Conservation (phyloP, 2,329 filamentous ascomycete genomes). For the Seiridium cupressi region DNA sequence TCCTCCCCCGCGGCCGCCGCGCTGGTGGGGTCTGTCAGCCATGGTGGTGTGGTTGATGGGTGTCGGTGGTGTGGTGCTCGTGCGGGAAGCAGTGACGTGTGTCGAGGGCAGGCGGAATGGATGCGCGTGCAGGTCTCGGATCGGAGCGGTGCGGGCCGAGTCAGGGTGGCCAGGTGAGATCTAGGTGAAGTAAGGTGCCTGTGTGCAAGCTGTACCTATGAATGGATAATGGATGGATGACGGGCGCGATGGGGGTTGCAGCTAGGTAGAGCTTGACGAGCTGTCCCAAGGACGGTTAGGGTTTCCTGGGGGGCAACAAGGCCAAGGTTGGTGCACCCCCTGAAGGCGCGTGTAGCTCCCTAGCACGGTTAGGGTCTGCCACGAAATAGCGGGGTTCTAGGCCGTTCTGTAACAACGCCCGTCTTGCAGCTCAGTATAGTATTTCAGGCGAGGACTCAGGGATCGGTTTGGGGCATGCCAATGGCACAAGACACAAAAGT, state of each 20-base stretch:
- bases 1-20: slow-evolving; percentile 45
- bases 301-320: too few species aligned
- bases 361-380: too few species aligned
- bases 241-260: too few species aligned
- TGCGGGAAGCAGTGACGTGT: background rate
- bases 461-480: too few species aligned
- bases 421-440: background rate
- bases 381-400: background rate
- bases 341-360: too few species aligned
- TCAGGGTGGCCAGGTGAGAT: background rate
- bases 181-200: too few species aligned
- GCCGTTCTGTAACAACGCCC: background rate
- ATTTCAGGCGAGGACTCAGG: background rate
- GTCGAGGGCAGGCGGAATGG: background rate
- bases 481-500: too few species aligned
- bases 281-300: too few species aligned
- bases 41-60: slow-evolving; percentile 29
- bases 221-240: too few species aligned
- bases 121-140: background rate
- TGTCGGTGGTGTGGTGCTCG: background rate
- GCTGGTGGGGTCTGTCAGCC: slow-evolving; percentile 49
- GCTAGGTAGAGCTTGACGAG: too few species aligned
- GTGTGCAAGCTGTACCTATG: too few species aligned
- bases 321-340: too few species aligned
- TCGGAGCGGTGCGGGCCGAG: background rate